Evolutionary conservation across 2,329 filamentous ascomycete genomes (phyloP).

Genomic region (Clathrospora elynae): DNA sequence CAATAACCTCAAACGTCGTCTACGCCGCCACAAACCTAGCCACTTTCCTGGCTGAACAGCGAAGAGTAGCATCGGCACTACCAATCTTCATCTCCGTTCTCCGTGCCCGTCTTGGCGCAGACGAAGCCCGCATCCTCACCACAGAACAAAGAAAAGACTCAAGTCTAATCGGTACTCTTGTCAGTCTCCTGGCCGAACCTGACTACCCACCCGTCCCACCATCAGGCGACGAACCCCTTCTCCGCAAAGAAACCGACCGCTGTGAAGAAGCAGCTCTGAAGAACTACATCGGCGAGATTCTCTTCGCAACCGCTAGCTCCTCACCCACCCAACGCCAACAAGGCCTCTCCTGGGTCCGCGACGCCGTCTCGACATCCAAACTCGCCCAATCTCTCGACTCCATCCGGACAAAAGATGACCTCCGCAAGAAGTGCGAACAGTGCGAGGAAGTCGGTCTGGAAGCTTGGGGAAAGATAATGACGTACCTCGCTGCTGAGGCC

Average conservation of each 20-base stretch:
- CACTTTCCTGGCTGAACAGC: conserved; percentile 73
- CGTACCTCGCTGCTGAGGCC: conserved; percentile 61
- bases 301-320: conserved; percentile 69
- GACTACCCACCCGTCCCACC: conserved; percentile 72
- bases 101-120: conserved; percentile 69
- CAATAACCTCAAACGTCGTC: conserved; percentile 75
- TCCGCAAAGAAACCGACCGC: conserved; percentile 66
- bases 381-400: conserved; percentile 60
- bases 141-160: conserved; percentile 29
- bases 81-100: conserved; percentile 86
- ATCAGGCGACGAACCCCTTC: conserved; percentile 70
- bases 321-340: conserved; percentile 54
- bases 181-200: conserved; percentile 54
- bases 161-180: conserved; percentile 33
- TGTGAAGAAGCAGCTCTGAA: conserved; percentile 88
- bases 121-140: conserved; percentile 49
- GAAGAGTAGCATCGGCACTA: conserved; percentile 70
- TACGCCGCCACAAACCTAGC: conserved; percentile 76
- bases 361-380: conserved; percentile 77
- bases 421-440: conserved; percentile 69
- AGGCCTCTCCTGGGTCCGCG: conserved; percentile 86
- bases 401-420: conserved; percentile 45
- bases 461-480: conserved; percentile 85
- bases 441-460: conserved; percentile 76
- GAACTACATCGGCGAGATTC: conserved; percentile 91